Evolutionary conservation across 192 early-diverging fungal species (phyloP).

Genomic region (Cladochytrium replicatum): DNA sequence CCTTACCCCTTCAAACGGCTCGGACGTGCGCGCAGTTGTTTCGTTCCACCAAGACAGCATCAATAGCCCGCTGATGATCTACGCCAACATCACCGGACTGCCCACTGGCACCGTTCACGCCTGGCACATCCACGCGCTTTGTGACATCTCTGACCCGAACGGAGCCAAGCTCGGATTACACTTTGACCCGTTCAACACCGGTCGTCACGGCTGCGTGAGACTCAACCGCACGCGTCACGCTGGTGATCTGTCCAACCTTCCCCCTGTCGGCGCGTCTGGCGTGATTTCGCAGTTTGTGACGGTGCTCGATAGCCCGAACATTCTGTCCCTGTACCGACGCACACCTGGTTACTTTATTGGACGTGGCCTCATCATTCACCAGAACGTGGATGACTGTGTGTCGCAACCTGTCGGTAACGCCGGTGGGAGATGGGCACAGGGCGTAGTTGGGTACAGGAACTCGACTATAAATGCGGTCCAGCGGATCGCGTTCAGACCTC

Average conservation of each 20-base stretch:
- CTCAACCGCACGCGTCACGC: background rate
- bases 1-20: no score
- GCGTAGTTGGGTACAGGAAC: slow-evolving; percentile 2
- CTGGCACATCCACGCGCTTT: slow-evolving; percentile 24
- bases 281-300: background rate
- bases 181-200: slow-evolving; percentile 22
- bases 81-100: no score
- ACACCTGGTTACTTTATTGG: background rate
- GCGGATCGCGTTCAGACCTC: no score
- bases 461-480: background rate
- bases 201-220: slow-evolving; percentile 13
- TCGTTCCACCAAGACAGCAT: no score
- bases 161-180: slow-evolving; percentile 11
- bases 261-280: background rate
- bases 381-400: background rate
- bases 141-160: slow-evolving; percentile 6
- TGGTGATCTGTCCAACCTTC: background rate
- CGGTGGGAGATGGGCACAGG: background rate
- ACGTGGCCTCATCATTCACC: background rate
- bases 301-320: background rate
- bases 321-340: background rate
- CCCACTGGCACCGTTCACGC: no score
- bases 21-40: no score
- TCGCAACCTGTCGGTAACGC: background rate
- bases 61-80: no score